Percentiles rank a stretch among this genome's conserved stretches.
These are phyloP conservation scores for Neurospora sp. DNA, from an alignment of 495 filamentous ascomycete genomes.

Conservation along the genomic window DNA sequence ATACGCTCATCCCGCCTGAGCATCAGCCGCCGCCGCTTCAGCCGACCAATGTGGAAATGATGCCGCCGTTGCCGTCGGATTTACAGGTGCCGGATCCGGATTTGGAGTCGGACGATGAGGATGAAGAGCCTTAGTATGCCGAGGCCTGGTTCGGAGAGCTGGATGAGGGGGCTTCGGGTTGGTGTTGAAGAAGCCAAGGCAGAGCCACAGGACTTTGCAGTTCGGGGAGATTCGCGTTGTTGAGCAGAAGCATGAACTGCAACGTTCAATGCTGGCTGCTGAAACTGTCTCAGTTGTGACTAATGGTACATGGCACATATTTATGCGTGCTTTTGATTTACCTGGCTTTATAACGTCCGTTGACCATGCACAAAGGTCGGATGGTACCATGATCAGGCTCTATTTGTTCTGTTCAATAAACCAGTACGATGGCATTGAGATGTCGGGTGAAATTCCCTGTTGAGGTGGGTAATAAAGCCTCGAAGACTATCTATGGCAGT, in stretches of 20 bases:
- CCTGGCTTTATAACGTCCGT: background rate
- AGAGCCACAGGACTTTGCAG: background rate
- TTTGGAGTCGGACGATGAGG: constrained; percentile 23
- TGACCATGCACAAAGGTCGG: background rate
- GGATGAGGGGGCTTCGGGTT: background rate
- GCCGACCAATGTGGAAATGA: constrained; percentile 12
- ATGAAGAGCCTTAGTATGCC: constrained; percentile 9
- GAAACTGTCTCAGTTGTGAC: background rate
- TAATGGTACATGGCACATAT: background rate
- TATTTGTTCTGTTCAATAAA: background rate
- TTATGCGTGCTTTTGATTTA: background rate
- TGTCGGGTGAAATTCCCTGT: background rate
- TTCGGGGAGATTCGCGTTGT: background rate
- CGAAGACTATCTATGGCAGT: background rate
- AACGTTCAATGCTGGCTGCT: background rate
- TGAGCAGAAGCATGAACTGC: background rate
- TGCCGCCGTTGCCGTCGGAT: constrained; percentile 19
- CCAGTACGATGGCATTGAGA: background rate
- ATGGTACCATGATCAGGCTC: background rate
- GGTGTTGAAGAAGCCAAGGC: background rate
- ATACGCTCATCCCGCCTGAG: constrained; percentile 19
- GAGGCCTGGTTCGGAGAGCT: background rate
- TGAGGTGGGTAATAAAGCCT: background rate
- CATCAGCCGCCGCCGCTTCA: constrained; percentile 20
- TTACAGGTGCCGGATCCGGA: constrained; percentile 27